phyloP scores from a whole-genome alignment of 2,329 filamentous ascomycete species.

The Paramyrothecium roridum region DNA sequence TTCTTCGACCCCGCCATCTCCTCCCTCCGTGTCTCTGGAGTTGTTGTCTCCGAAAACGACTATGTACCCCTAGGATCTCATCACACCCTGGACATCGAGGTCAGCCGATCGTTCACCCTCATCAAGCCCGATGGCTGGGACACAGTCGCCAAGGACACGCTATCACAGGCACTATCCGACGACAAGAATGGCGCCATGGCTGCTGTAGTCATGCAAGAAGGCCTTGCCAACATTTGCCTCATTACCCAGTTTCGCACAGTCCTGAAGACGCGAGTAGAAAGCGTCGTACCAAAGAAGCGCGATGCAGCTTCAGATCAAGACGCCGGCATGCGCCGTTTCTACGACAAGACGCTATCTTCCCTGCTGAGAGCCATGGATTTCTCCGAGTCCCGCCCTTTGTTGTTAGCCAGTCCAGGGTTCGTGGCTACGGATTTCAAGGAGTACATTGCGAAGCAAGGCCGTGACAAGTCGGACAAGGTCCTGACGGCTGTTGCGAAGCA shows the following conservation, averaged over 20 bases:
- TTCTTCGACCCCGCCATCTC: constrained; percentile 57
- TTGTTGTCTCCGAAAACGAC: constrained; percentile 49
- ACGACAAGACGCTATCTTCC: constrained; percentile 70
- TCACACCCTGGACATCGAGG: constrained; percentile 73
- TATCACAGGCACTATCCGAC: constrained; percentile 75
- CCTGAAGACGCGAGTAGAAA: constrained; percentile 61
- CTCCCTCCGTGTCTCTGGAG: constrained; percentile 54
- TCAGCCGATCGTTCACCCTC: constrained; percentile 82
- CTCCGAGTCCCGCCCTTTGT: constrained; percentile 62
- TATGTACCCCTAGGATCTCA: constrained; percentile 52
- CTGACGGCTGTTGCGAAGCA: constrained; percentile 60
- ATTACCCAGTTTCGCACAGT: constrained; percentile 79
- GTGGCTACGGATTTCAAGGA: constrained; percentile 76
- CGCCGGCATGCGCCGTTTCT: constrained; percentile 72
- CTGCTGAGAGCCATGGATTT: constrained; percentile 79
- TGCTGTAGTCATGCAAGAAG: constrained; percentile 92
- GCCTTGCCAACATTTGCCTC: constrained; percentile 76
- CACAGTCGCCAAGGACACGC: constrained; percentile 74
- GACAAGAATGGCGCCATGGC: constrained; percentile 79
- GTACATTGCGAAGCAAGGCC: constrained; percentile 62
- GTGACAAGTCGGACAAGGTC: constrained; percentile 61
- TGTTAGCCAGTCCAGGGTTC: constrained; percentile 89
- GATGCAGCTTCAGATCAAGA: constrained; percentile 62
- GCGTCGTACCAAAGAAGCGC: constrained; percentile 65
- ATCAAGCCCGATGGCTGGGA: constrained; percentile 88